Conservation (phyloP, 257 asterid genomes). For the Paraleonurus japonicus region DNA sequence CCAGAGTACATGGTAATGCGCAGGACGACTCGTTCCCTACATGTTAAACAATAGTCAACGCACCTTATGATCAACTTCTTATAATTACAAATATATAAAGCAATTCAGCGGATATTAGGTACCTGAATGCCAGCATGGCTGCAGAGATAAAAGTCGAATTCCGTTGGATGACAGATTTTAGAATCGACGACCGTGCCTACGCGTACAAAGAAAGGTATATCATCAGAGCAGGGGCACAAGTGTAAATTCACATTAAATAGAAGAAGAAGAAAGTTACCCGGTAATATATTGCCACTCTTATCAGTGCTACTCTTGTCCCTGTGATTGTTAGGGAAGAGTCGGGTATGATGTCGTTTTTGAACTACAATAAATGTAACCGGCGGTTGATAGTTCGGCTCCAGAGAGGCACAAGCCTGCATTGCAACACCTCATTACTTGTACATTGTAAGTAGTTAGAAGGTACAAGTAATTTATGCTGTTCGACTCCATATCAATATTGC, state of each 20-base stretch:
- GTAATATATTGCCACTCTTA: slow-evolving; percentile 89
- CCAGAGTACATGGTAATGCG: slow-evolving; percentile 99
- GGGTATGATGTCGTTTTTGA: slow-evolving; percentile 93
- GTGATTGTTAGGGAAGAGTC: slow-evolving; percentile 88
- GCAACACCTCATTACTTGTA: too few relatives aligned
- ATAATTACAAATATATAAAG: not conserved
- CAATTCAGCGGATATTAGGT: too few relatives aligned
- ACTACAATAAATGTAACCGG: slow-evolving; percentile 95
- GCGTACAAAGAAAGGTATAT: not conserved
- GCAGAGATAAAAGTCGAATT: slow-evolving; percentile 91
- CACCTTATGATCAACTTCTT: not conserved
- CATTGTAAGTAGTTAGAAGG: too few relatives aligned
- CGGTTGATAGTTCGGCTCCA: slow-evolving; percentile 96
- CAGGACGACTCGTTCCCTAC: slow-evolving; percentile 98
- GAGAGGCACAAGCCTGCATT: slow-evolving; percentile 96
- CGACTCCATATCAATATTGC: too few relatives aligned
- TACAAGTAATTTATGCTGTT: too few relatives aligned
- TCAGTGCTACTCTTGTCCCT: slow-evolving; percentile 86
- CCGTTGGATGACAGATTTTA: slow-evolving; percentile 96
- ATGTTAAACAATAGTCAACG: not conserved
- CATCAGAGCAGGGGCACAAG: not conserved
- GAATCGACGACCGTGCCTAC: slow-evolving; percentile 96
- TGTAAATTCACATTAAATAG: not conserved
- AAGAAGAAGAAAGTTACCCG: slow-evolving; percentile 48
- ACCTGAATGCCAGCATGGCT: slow-evolving; percentile 99